A percentile compares a stretch with the other conserved stretches of the same genome.
Conservation (phyloP, 75 land plant species). For the Selaginella moellendorffii region DNA sequence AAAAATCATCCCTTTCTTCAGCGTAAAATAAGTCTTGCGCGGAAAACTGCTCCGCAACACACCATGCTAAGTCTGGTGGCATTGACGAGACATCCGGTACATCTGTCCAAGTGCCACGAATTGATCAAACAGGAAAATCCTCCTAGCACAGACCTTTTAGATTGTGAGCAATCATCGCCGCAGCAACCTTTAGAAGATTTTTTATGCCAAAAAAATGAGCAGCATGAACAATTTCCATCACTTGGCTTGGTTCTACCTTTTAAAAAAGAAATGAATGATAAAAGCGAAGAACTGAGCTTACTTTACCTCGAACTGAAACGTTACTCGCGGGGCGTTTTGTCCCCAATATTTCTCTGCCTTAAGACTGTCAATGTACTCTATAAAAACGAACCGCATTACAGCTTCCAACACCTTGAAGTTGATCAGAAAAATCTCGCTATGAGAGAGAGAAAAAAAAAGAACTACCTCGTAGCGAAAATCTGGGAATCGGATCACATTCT, state of each 20-base stretch:
- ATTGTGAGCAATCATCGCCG: conserved; percentile 28
- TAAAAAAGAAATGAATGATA: conserved; percentile 4
- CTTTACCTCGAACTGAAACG: conserved; percentile 25
- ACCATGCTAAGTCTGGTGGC: conserved; percentile 28
- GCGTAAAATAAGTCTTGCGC: conserved; percentile 24
- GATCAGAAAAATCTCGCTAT: neutral
- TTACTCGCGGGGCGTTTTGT: conserved; percentile 17
- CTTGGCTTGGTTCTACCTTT: conserved; percentile 28
- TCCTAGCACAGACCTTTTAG: conserved; percentile 13
- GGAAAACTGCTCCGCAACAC: conserved; percentile 26
- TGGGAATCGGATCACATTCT: conserved; percentile 20
- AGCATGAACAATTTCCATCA: conserved; percentile 25
- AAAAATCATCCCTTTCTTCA: conserved; percentile 23
- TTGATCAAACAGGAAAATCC: neutral
- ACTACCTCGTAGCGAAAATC: conserved; percentile 17
- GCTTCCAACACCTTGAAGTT: conserved; percentile 19
- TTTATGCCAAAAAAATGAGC: conserved; percentile 27
- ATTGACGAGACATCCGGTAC: conserved; percentile 27
- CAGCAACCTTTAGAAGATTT: conserved; percentile 23
- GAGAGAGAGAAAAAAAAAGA: conserved; percentile 3
- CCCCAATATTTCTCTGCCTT: conserved; percentile 29
- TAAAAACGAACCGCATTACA: conserved; percentile 22
- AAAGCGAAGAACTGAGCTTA: neutral
- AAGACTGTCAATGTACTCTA: conserved; percentile 22
- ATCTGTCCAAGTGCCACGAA: conserved; percentile 14